Base-by-base conservation (phyloP, 495 filamentous ascomycete genomes). In the Bryoglossum gracile region DNA sequence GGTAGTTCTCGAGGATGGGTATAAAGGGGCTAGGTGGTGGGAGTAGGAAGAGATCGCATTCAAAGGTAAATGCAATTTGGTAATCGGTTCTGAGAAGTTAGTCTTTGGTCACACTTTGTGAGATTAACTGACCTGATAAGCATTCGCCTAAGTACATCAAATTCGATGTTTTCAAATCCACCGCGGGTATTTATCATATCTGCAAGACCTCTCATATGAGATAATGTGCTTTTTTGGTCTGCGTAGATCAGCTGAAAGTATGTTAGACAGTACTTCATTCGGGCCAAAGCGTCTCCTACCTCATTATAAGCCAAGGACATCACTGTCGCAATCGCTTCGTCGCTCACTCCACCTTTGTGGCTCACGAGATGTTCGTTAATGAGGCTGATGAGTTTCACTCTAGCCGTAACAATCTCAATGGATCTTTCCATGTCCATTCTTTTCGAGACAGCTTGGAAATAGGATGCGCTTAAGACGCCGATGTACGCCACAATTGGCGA, bases 271-370 rank as follows among this genome's bases (percentile, higher is more conserved):
- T 16, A 6, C 25, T 9, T 37, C 21, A 5, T 33, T 36, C 8
- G 23, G 13, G 11, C 11, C 11, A 17, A 26, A 37, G 26, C 19
- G 41, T 2, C 13, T 23, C 57, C 36, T 56, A 68, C 67, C 56
- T 70, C 65, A 39, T 65, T 64, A n/a, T 65, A 57, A 8, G 64
- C 63, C 18, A 70, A 55, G 22, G 57, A 61, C 34, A 64, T 62
- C 11, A 70, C 63, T 8, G 65, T 63, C 22, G 60, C 61, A 25
- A 70, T 64, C 1, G 62, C 61, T 39, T 59, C 60, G 48, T 67
- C 65, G 37, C 56, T 62, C 10, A 61, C 48, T 26, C 56, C 62
- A 11, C 53, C 61, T 11, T 58, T 48, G 8, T 59, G 53, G 19
- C 53, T 52, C 33, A 49, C 52, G 24, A 68, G 32, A 50, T 68